Base-by-base conservation (phyloP, 441 rosid genomes). In the Jatropha multifida region DNA sequence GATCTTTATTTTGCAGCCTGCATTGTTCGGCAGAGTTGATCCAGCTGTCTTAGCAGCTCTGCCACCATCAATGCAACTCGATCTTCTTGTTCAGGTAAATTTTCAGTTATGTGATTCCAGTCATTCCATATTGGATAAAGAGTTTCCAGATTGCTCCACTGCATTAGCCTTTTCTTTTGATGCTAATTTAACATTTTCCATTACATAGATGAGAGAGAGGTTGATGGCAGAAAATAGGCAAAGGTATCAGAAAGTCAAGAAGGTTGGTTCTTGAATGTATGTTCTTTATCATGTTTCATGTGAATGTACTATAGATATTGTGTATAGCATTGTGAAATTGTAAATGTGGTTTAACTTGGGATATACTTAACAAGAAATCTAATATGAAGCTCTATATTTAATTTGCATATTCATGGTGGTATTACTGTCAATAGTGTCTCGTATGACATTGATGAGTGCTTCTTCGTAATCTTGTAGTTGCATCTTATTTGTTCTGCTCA, bases 201-300 rank as follows among this genome's bases (percentile, higher is more conserved):
- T 60, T 67, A 62, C 80, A 81, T 78, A 96, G 99, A 94, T 96
- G 97, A 90, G 97, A 83, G 99, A 96, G 86, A 86, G 86, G 74
- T 81, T 91, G 89, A 96, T 96, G 96, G 97, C 97, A 73, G 98
- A 94, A 85, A 96, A 96, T 85, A 86, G 97, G 79, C 97, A 96
- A 80, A 89, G 87, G 80, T 96, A 96, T 86, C 98, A 96, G 77
- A 88, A 89, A 91, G 96, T 96, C 65, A 94, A 94, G 85, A 94
- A 96, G 97, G 98, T 96, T 70, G 51, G 85, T 82, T 71, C 52
- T 74, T 69, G 48, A 76, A 70, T 80, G 37, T 26, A 27, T 71
- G 4, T 60, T 58, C 5, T 52, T 65, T 51, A 46, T 60, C 41
- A 60, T 66, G 65, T 65, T 23, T 54, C 46, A 56, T 71, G 17